Evolutionary conservation across 768 basidiomycete genomes (phyloP).

Genomic region (Krasilnikovozyma curviuscula): DNA sequence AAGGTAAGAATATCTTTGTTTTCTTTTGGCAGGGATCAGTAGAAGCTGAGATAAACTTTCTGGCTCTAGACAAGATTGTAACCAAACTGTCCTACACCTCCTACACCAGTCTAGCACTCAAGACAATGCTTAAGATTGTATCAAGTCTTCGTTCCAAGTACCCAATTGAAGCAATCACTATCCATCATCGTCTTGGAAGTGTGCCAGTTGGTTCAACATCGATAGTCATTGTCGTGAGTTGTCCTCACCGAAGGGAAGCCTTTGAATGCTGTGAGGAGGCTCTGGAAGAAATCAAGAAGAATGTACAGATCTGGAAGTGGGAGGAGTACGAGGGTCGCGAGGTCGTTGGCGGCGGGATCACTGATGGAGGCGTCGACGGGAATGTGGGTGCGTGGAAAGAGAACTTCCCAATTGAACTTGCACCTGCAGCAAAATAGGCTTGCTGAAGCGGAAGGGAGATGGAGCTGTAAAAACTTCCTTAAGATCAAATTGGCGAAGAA

Average conservation of each 20-base stretch:
- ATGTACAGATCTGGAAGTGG: conserved; percentile 77
- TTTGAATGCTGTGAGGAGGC: conserved; percentile 62
- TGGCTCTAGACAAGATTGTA: conserved; percentile 5
- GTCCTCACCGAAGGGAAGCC: conserved; percentile 63
- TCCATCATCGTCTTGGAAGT: conserved; percentile 57
- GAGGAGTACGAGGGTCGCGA: conserved; percentile 46
- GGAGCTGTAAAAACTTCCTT: no score
- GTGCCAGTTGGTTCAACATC: conserved; percentile 64
- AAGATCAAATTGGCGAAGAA: no score
- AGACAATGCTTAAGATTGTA: conserved; percentile 2
- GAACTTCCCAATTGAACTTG: conserved; percentile 30
- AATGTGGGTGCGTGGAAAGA: conserved; percentile 59
- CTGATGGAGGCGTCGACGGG: neutral
- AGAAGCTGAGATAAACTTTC: neutral
- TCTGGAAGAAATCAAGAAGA: conserved; percentile 66
- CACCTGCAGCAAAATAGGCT: no score
- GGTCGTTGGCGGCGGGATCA: neutral
- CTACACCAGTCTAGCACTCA: conserved; percentile 6
- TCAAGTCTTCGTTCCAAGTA: neutral
- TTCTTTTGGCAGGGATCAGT: neutral
- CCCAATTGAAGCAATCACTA: conserved; percentile 34
- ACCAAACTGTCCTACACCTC: conserved; percentile 9
- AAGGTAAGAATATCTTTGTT: conserved; percentile 34
- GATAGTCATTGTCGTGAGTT: conserved; percentile 67
- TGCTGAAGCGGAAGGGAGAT: no score